These are phyloP conservation scores for Hordeum marinum DNA, from an alignment of 176 grass and related monocot genomes.

Conservation along the genomic window DNA sequence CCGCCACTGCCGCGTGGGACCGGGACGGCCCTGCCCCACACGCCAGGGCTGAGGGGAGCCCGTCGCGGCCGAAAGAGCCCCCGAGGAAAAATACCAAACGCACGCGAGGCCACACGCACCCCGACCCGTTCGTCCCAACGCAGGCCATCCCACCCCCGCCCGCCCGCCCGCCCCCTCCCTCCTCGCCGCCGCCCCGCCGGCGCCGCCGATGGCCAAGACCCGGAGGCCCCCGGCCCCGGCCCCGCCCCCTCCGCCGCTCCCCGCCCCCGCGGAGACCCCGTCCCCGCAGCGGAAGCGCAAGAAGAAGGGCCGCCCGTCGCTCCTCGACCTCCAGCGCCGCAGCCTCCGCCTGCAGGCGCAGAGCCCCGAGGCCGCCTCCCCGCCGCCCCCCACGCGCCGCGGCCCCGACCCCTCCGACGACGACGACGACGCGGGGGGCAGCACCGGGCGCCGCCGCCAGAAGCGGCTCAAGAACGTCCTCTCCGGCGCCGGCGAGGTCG, in stretches of 20 bases:
- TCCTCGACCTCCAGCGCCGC: constrained; percentile 61
- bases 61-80: constrained; percentile 23
- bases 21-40: not conserved
- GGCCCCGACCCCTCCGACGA: constrained; percentile 25
- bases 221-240: constrained; percentile 20
- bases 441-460: constrained; percentile 29
- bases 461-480: constrained; percentile 57
- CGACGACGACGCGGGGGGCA: constrained; percentile 33
- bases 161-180: not conserved
- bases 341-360: constrained; percentile 56
- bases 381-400: constrained; percentile 6
- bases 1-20: not conserved
- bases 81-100: constrained; percentile 48
- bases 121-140: constrained; percentile 28
- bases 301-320: constrained; percentile 67
- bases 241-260: not conserved
- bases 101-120: constrained; percentile 64
- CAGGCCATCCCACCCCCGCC: constrained; percentile 40
- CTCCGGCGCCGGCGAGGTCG: constrained; percentile 42
- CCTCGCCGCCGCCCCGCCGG: constrained; percentile 28
- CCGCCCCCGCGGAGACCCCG: constrained; percentile 14
- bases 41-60: not conserved
- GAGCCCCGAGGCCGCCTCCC: constrained; percentile 35
- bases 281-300: constrained; percentile 36
- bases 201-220: constrained; percentile 47